Conservation (phyloP, 2,329 filamentous ascomycete genomes). For the Metarhizium rileyi region DNA sequence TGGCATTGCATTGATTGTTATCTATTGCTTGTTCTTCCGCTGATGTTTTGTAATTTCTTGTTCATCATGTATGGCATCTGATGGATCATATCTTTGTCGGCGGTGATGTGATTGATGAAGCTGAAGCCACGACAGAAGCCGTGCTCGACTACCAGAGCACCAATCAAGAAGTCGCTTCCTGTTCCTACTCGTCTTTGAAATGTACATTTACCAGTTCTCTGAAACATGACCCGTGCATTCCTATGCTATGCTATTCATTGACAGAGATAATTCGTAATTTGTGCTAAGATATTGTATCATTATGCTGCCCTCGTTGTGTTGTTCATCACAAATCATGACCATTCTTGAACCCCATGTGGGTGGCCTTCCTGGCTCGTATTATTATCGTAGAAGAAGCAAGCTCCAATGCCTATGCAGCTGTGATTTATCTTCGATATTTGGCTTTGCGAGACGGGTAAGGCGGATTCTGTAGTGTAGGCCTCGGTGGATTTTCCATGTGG, state of each 20-base stretch:
- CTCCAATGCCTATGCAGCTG: background rate
- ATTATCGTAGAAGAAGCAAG: background rate
- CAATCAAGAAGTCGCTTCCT: background rate
- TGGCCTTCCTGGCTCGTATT: background rate
- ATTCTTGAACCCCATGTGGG: background rate
- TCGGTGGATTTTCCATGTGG: conserved; percentile 14
- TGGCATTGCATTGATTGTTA: background rate
- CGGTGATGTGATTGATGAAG: background rate
- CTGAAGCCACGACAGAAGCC: background rate
- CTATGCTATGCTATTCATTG: background rate
- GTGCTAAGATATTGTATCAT: background rate
- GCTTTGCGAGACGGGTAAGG: conserved; percentile 5
- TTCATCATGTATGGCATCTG: background rate
- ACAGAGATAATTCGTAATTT: background rate
- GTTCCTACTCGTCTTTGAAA: background rate
- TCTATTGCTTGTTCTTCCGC: background rate
- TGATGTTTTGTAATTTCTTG: background rate
- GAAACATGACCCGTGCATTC: background rate
- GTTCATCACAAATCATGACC: background rate
- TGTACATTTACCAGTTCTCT: background rate
- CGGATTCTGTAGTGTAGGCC: background rate
- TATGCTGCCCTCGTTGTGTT: background rate
- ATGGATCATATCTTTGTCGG: background rate
- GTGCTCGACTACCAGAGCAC: background rate
- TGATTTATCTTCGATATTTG: background rate